Evolutionary conservation across 495 filamentous ascomycete genomes (phyloP), one percentile per base, ranked within the genome.

Genomic region (Venustampulla echinocandica): DNA sequence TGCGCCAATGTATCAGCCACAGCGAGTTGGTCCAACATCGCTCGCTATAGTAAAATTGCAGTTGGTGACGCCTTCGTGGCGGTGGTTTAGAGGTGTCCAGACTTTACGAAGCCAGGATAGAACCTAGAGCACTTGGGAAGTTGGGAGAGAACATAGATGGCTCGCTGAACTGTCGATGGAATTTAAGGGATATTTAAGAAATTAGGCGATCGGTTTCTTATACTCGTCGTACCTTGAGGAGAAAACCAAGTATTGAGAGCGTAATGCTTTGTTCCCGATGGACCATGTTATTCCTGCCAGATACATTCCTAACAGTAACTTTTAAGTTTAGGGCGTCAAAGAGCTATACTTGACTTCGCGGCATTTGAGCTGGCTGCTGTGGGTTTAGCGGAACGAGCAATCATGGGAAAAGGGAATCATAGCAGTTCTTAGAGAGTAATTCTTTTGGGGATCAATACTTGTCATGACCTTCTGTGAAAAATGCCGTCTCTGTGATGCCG

Each of bases 21-120:
- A 5, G 53, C 47, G 33, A 55, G 36, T 9, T 27, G 48, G 20
- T 51, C 53, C 25, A 46, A 20, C 33, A 56, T 52, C 9, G 48
- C 45, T 10, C 53, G 43, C 53, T 1, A 20, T 32, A 2, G 21
- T 20, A 17, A 46, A 10, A n/a, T 24, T 28, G 7, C 44, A 48
- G 1, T 18, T 35, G 3, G 33, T 41, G 9, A 56, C 37, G 20
- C 49, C 24, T n/a, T 56, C 53, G n/a, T 49, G 44, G 15, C 34
- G 48, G 17, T 51, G 34, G 20, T 46, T 45, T 28, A 33, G 27
- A 2, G 10, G 34, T 9, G 20, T 1, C 34, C 33, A 49, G 19
- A 27, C 33, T 39, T 47, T 33, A 14, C 39, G 10, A 15, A 47
- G 44, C 47, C 47, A 55, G 21, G 39, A 15, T 19, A 36, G 21